Evolutionary conservation across 495 filamentous ascomycete species (phyloP).

Genomic region (Pyrenopolyporus hunteri): DNA sequence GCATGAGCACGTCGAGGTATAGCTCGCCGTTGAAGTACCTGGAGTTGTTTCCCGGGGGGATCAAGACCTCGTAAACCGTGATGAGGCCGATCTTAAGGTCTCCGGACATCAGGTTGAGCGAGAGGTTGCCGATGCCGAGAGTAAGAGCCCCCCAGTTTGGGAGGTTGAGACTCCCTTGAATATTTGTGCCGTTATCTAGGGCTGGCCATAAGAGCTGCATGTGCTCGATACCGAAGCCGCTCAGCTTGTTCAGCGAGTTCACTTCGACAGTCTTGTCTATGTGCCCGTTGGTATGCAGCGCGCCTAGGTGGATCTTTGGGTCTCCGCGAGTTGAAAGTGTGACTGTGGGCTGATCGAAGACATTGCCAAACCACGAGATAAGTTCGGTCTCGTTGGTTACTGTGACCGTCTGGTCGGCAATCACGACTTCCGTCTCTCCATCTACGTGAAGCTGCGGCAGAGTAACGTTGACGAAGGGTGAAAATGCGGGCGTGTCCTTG

Average conservation of each 20-base stretch:
- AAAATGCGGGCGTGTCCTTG: constrained; percentile 39
- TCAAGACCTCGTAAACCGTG: constrained; percentile 46
- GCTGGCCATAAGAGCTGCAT: constrained; percentile 50
- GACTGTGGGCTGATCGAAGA: constrained; percentile 47
- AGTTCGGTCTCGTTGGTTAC: constrained; percentile 50
- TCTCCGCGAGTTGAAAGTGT: constrained; percentile 47
- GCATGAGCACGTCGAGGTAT: constrained; percentile 42
- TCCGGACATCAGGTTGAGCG: constrained; percentile 50
- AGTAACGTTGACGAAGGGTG: constrained; percentile 45
- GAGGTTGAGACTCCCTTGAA: constrained; percentile 46
- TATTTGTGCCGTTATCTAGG: constrained; percentile 46
- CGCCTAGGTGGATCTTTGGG: constrained; percentile 46
- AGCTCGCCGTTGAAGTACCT: constrained; percentile 47
- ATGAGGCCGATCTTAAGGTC: constrained; percentile 50
- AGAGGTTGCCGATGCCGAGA: constrained; percentile 56
- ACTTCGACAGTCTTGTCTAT: constrained; percentile 51
- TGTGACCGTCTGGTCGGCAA: constrained; percentile 45
- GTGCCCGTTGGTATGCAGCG: constrained; percentile 43
- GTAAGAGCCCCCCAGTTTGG: constrained; percentile 56
- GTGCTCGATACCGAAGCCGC: constrained; percentile 51
- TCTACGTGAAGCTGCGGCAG: constrained; percentile 44
- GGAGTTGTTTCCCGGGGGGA: constrained; percentile 56
- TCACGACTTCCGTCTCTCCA: constrained; percentile 45
- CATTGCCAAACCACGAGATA: constrained; percentile 44
- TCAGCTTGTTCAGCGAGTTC: constrained; percentile 48